Evolutionary conservation across 768 basidiomycete species (phyloP).

Genomic region (Lactarius indigo): DNA sequence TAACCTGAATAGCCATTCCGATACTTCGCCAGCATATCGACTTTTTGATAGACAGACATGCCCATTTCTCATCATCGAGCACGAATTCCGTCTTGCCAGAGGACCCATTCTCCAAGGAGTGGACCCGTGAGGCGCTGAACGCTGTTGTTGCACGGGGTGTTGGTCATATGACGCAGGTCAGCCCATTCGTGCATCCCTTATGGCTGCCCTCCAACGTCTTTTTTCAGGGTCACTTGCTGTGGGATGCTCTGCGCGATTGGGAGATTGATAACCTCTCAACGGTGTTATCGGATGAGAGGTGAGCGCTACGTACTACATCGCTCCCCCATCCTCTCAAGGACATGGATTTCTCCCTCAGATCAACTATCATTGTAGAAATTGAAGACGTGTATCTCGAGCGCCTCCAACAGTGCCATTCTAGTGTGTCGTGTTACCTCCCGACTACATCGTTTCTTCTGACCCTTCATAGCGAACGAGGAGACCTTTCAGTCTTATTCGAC

Average conservation of each 20-base stretch:
- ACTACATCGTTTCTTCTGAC: constrained; percentile 3
- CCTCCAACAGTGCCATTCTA: constrained; percentile 71
- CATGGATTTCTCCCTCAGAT: constrained; percentile 32
- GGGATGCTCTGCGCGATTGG: constrained; percentile 74
- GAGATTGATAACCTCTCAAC: constrained; percentile 60
- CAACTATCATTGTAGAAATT: constrained; percentile 45
- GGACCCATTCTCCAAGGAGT: constrained; percentile 56
- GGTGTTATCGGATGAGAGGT: constrained; percentile 47
- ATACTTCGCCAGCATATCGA: constrained; percentile 66
- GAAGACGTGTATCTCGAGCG: constrained; percentile 61
- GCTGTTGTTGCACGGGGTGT: constrained; percentile 54
- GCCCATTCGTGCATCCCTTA: constrained; percentile 13
- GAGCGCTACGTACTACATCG: constrained; percentile 9
- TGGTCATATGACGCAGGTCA: constrained; percentile 62
- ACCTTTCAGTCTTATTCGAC: constrained; percentile 85
- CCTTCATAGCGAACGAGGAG: constrained; percentile 62
- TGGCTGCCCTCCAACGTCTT: neutral
- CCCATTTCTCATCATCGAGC: constrained; percentile 36
- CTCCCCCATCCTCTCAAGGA: neutral
- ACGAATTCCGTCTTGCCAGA: constrained; percentile 47
- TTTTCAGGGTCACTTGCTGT: constrained; percentile 62
- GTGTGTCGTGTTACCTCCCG: constrained; percentile 38
- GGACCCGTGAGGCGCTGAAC: constrained; percentile 56
- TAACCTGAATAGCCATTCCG: constrained; percentile 56
- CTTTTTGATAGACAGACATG: constrained; percentile 47